phyloP scores from a whole-genome alignment of 2,329 filamentous ascomycete genomes.

The Apiospora malaysiana region DNA sequence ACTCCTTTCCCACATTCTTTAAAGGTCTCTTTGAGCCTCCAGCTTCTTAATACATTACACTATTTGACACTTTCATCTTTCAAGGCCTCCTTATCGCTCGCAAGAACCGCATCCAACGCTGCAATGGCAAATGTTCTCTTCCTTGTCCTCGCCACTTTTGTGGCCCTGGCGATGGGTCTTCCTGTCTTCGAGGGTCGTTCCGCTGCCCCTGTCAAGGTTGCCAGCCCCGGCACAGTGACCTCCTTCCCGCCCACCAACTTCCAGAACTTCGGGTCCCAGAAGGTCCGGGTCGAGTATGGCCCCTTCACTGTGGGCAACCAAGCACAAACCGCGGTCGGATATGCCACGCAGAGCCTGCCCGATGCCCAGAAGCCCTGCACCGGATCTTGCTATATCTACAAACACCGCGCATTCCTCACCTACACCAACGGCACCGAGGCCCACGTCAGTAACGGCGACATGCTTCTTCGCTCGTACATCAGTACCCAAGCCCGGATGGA shows the following conservation, averaged over 20 bases:
- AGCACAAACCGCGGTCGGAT: too few species aligned
- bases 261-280: conserved; percentile 1
- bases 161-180: neutral
- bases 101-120: neutral
- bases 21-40: neutral
- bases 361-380: neutral
- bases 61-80: neutral
- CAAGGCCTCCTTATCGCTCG: neutral
- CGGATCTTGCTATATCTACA: conserved; percentile 1
- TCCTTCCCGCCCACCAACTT: neutral
- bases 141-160: neutral
- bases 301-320: neutral
- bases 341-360: neutral
- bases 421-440: neutral
- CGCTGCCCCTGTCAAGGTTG: neutral
- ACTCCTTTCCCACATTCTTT: neutral
- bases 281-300: neutral
- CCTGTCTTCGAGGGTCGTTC: neutral
- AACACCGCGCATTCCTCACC: neutral
- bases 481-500: neutral
- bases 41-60: neutral
- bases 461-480: neutral
- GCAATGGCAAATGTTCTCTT: conserved; percentile 3
- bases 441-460: neutral
- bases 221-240: neutral